These are phyloP conservation scores for Lagenidium sp. DNA, from an alignment of 352 stramenopile genomes.

Conservation along the genomic window DNA sequence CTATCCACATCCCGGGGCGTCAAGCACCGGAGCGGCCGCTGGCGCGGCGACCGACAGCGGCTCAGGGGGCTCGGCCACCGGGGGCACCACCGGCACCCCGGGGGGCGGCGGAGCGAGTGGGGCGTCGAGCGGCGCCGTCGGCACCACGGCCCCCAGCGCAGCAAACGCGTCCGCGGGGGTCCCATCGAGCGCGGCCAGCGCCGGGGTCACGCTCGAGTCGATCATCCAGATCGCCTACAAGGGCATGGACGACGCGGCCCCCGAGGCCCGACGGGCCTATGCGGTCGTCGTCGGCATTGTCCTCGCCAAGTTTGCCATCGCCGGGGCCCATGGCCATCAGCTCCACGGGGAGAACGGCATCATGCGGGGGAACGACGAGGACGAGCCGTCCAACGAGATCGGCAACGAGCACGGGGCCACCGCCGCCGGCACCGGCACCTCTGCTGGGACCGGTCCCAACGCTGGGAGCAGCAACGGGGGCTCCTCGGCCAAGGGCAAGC, in stretches of 20 bases:
- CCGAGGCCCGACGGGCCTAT: slow-evolving; percentile 49
- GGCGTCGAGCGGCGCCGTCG: not conserved
- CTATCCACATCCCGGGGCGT: no score
- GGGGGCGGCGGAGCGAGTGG: no score
- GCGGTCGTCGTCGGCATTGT: slow-evolving; percentile 67
- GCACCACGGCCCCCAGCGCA: not conserved
- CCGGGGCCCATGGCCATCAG: slow-evolving; percentile 34
- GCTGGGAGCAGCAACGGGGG: not conserved
- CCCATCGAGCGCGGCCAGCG: not conserved
- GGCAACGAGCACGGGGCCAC: not conserved
- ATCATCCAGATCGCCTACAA: slow-evolving; percentile 68
- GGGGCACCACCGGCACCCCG: not conserved
- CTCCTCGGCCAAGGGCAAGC: slow-evolving; percentile 32
- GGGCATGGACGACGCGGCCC: slow-evolving; percentile 63
- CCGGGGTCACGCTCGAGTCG: slow-evolving; percentile 42
- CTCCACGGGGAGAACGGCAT: slow-evolving; percentile 12
- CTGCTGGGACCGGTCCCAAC: not conserved
- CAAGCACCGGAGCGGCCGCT: slow-evolving; percentile 1
- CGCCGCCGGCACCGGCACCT: not conserved
- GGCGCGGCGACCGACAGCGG: not conserved
- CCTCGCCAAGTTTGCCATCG: slow-evolving; percentile 62
- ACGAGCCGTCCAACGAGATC: not conserved
- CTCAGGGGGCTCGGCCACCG: no score
- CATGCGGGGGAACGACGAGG: slow-evolving; percentile 21
- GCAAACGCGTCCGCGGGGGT: not conserved